Percentiles rank a stretch among this genome's conserved stretches.
These are phyloP conservation scores for Aquanectria penicillioides DNA, from an alignment of 2,329 filamentous ascomycete species.

Conservation along the genomic window DNA sequence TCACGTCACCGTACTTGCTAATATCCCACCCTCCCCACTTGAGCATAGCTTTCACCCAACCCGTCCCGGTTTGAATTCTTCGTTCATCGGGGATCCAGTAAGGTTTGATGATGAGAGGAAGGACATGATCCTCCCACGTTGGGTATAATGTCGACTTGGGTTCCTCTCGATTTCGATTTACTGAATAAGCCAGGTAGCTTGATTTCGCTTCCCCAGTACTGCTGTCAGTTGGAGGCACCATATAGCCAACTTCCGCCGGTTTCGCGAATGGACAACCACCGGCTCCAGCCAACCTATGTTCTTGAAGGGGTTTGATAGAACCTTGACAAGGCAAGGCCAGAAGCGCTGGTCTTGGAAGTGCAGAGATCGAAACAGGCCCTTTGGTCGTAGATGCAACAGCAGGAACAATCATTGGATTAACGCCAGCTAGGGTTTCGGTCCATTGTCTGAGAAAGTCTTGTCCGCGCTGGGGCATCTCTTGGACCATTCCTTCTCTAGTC, in stretches of 20 bases:
- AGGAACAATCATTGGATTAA: background rate
- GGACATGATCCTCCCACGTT: slow-evolving; percentile 11
- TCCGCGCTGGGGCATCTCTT: background rate
- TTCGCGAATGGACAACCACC: too few relatives aligned
- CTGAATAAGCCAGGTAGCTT: too few relatives aligned
- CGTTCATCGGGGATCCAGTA: slow-evolving; percentile 5
- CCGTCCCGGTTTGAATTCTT: background rate
- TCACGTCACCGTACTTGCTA: slow-evolving; percentile 7
- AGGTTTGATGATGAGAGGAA: background rate
- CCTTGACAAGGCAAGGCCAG: too few relatives aligned
- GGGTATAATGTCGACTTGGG: too few relatives aligned
- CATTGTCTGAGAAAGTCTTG: background rate
- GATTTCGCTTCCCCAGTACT: too few relatives aligned
- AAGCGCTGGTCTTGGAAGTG: background rate
- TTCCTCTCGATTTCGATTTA: too few relatives aligned
- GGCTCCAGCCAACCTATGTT: too few relatives aligned
- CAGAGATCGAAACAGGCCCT: background rate
- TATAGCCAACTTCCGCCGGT: too few relatives aligned
- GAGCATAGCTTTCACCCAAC: slow-evolving; percentile 8
- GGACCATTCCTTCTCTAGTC: background rate
- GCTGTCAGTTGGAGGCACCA: too few relatives aligned
- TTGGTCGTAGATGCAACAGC: background rate
- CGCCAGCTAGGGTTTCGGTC: background rate
- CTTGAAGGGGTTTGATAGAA: too few relatives aligned
- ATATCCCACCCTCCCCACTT: slow-evolving; percentile 1